These are phyloP conservation scores for Phytopythium oedochilum DNA, from an alignment of 352 stramenopile species.

Conservation along the genomic window DNA sequence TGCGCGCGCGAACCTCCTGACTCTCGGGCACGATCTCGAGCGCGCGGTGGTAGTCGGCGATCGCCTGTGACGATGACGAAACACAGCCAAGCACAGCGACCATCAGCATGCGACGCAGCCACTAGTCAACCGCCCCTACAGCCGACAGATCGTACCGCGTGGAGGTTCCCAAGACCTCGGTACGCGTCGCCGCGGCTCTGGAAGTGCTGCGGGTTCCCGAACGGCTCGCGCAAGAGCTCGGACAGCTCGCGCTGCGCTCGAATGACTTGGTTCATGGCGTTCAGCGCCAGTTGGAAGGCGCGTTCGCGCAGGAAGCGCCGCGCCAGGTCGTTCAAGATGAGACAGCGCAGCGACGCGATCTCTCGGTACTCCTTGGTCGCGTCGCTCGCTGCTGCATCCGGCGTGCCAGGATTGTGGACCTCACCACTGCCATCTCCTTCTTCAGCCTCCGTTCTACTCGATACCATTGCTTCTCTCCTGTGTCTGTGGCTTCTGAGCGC, in stretches of 20 bases:
- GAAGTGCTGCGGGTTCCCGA: constrained; percentile 49
- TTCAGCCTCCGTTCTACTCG: background rate
- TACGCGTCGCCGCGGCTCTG: constrained; percentile 73
- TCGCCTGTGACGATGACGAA: constrained; percentile 25
- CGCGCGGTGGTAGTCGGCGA: constrained; percentile 76
- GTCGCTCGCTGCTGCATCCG: constrained; percentile 13
- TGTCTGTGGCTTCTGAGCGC: constrained; percentile 44
- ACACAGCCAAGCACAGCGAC: background rate
- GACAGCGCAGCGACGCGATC: constrained; percentile 60
- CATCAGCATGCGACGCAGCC: too few species aligned
- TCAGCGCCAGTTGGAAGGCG: constrained; percentile 68
- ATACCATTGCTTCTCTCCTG: constrained; percentile 9
- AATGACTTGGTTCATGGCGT: constrained; percentile 79
- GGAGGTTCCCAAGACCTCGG: constrained; percentile 62
- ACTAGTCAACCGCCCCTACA: too few species aligned
- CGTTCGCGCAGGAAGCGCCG: constrained; percentile 45
- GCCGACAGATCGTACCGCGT: constrained; percentile 34
- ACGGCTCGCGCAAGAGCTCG: constrained; percentile 37
- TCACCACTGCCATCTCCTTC: background rate
- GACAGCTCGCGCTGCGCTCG: constrained; percentile 42
- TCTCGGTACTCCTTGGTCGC: constrained; percentile 49
- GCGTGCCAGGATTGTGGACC: background rate
- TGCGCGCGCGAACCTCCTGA: constrained; percentile 45
- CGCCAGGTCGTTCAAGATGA: constrained; percentile 76
- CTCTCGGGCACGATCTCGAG: constrained; percentile 52